Evolutionary conservation across 257 asterid species (phyloP).

Genomic region (Nicotiana benthamiana): DNA sequence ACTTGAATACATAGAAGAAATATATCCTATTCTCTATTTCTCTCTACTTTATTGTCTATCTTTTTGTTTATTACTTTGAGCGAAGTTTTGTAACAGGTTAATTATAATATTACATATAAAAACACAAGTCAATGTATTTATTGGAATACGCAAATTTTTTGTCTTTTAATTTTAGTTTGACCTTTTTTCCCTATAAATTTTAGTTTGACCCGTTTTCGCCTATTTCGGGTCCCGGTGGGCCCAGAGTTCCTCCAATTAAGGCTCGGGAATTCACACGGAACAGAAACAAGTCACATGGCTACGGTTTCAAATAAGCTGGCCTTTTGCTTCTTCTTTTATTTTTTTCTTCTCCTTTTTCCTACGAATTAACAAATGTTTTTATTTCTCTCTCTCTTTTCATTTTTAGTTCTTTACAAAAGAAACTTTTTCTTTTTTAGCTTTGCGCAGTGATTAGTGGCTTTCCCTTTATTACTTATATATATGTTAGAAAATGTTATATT

Average conservation of each 20-base stretch:
- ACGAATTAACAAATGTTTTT: background rate
- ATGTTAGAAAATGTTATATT: too few relatives aligned
- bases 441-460: slow-evolving; percentile 36
- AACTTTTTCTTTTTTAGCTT: background rate
- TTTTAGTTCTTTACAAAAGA: background rate
- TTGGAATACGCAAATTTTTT: too few relatives aligned
- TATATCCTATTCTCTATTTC: too few relatives aligned
- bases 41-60: too few relatives aligned
- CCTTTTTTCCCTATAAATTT: too few relatives aligned
- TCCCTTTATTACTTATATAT: background rate
- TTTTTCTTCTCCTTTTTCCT: background rate
- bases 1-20: too few relatives aligned
- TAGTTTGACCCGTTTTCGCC: background rate
- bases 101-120: too few relatives aligned
- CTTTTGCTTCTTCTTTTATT: too few relatives aligned
- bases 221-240: background rate
- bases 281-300: slow-evolving; percentile 9
- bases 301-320: background rate
- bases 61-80: too few relatives aligned
- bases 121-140: too few relatives aligned
- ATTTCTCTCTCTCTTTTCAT: background rate
- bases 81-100: too few relatives aligned
- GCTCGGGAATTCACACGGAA: background rate
- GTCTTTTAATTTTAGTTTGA: too few relatives aligned
- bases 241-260: background rate